Evolutionary conservation across 257 asterid genomes (phyloP), one percentile per base, ranked within the genome.

Genomic region (Salvia rosmarinus): DNA sequence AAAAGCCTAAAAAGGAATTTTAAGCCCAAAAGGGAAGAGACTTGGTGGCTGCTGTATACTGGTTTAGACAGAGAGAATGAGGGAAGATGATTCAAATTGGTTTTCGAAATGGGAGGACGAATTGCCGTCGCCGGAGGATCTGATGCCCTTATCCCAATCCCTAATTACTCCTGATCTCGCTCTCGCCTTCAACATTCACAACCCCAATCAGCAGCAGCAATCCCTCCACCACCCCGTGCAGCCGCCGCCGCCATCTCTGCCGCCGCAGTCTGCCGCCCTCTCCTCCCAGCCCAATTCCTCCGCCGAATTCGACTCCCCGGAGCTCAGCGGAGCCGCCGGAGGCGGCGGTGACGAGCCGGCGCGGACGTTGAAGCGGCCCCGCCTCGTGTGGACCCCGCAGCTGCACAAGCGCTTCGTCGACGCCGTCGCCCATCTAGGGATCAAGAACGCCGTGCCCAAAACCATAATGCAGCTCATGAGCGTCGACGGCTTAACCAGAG

Each of bases 71-170:
- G 58, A 46, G 49, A 66, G 37, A 43, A 91, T 91, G 98, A 91
- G 87, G 71, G 98, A 87, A 57, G 96, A 91, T 3, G 94, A 91
- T 49, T 85, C 93, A 10, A 89, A 79, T 78, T 88, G 98, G 98
- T 89, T 91, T 72, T 77, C 86, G 9, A 89, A 82, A 80, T 91
- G 98, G 98, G 96, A 87, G 56, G 98, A 91, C 0, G 84, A 91
- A 74, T 78, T 89, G 13, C 95, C 98, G 21, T 49, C 94, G 17
- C 92, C 95, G 6, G 95, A 86, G n/a, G 97, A 91, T 14, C 84
- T 91, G 47, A 91, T 79, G 83, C 92, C 96, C 65, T 57, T 87
- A 3, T 83, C 95, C 65, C 96, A 89, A 62, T 77, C 97, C 85
- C 85, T 91, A 68, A 91, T 91, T 58, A 79, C 90, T 0, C 90